These are phyloP conservation scores for Ilex aquifolium DNA, from an alignment of 257 asterid genomes.

Conservation along the genomic window DNA sequence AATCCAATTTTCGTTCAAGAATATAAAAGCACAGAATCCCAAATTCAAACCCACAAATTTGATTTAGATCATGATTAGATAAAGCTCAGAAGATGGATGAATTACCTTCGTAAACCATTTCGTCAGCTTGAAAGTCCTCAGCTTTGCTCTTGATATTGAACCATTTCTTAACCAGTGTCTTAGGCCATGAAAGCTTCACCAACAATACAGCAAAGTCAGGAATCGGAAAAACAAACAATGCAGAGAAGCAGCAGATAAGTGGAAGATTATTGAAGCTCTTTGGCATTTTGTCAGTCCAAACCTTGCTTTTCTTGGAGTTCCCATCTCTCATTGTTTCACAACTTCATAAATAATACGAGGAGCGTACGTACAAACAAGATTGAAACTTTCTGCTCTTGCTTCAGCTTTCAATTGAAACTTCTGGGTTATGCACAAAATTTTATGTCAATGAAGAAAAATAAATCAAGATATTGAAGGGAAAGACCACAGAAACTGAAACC, in stretches of 20 bases:
- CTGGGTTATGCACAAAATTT: not conserved
- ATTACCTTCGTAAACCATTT: conserved; percentile 54
- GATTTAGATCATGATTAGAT: not conserved
- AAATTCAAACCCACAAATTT: not conserved
- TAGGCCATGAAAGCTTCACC: conserved; percentile 78
- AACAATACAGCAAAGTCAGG: conserved; percentile 22
- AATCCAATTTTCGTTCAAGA: conserved; percentile 3
- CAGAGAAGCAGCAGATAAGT: conserved; percentile 10
- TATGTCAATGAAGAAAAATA: not conserved
- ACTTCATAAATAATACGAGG: conserved; percentile 33
- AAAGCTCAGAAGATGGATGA: not conserved
- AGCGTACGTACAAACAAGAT: not conserved
- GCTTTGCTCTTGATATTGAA: conserved; percentile 75
- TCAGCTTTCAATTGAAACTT: not conserved
- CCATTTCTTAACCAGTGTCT: conserved; percentile 93
- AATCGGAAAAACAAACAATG: conserved; percentile 21
- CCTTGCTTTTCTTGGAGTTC: conserved; percentile 82
- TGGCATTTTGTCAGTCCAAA: conserved; percentile 21
- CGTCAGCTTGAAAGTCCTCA: conserved; percentile 93
- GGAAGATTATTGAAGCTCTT: not conserved
- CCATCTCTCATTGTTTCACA: conserved; percentile 46
- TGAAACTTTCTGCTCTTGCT: not conserved
- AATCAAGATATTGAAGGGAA: too few species aligned
- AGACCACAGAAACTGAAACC: not conserved
- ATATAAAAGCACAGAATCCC: conserved; percentile 3